phyloP scores from a whole-genome alignment of 805 yeast genomes.

The Lachancea fermentati region DNA sequence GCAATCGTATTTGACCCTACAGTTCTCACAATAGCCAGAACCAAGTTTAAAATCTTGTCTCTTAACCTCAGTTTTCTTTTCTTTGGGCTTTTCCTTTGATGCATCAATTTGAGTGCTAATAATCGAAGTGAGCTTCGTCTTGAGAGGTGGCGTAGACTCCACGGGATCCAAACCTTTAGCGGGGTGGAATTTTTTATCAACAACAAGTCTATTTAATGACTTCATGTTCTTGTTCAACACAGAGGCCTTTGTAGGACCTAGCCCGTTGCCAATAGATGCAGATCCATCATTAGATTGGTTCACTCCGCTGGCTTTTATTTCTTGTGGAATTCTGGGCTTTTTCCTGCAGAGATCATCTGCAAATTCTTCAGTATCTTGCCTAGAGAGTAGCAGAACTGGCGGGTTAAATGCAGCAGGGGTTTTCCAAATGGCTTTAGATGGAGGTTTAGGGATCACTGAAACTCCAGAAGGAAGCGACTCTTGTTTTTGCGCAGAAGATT shows the following conservation, averaged over 20 bases:
- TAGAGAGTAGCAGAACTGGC: slow-evolving; percentile 2
- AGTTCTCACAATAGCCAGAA: slow-evolving; percentile 91
- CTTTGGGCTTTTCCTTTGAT: slow-evolving; percentile 2
- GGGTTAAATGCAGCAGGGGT: slow-evolving; percentile 4
- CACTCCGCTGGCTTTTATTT: slow-evolving; percentile 35
- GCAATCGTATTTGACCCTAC: slow-evolving; percentile 75
- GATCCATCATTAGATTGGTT: slow-evolving; percentile 33
- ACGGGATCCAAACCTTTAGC: background rate
- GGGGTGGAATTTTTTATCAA: slow-evolving; percentile 20
- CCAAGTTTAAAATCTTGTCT: slow-evolving; percentile 19
- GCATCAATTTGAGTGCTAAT: slow-evolving; percentile 4
- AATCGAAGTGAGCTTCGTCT: slow-evolving; percentile 2
- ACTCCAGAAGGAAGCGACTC: background rate
- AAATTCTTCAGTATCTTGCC: slow-evolving; percentile 32
- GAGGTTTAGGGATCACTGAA: slow-evolving; percentile 3
- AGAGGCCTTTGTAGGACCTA: slow-evolving; percentile 32
- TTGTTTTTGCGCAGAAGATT: background rate
- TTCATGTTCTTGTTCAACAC: slow-evolving; percentile 29
- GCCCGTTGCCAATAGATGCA: slow-evolving; percentile 31
- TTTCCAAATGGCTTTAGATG: slow-evolving; percentile 10
- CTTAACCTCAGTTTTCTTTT: background rate
- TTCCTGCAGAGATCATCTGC: slow-evolving; percentile 28
- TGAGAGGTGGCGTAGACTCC: slow-evolving; percentile 4
- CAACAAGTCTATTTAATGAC: slow-evolving; percentile 28
- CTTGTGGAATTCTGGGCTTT: slow-evolving; percentile 25